Evolutionary conservation across 345 rosid species (phyloP).

Genomic region (Hibiscus trionum): DNA sequence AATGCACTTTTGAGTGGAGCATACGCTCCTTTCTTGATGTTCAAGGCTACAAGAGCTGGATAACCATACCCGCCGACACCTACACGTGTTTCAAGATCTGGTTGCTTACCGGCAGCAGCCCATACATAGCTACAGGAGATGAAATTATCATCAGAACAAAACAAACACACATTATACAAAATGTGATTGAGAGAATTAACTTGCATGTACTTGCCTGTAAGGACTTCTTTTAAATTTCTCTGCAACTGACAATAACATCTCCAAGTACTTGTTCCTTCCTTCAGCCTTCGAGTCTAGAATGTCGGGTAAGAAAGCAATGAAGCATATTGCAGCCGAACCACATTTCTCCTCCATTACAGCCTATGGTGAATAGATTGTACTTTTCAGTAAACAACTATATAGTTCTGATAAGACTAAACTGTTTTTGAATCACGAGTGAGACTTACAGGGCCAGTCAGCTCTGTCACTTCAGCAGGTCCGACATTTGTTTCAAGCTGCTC

Average conservation of each 20-base stretch:
- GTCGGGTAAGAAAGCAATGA: slow-evolving; percentile 87
- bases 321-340: slow-evolving; percentile 89
- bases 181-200: not conserved
- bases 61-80: slow-evolving; percentile 97
- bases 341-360: slow-evolving; percentile 88
- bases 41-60: slow-evolving; percentile 93
- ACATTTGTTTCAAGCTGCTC: slow-evolving; percentile 78
- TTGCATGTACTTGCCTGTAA: slow-evolving; percentile 47
- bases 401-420: not conserved
- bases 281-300: slow-evolving; percentile 93
- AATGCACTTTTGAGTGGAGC: slow-evolving; percentile 96
- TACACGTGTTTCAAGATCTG: slow-evolving; percentile 73
- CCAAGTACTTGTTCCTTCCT: slow-evolving; percentile 81
- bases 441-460: slow-evolving; percentile 68
- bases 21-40: slow-evolving; percentile 85
- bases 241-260: slow-evolving; percentile 66
- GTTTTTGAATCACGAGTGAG: not conserved
- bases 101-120: slow-evolving; percentile 91
- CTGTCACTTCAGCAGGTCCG: slow-evolving; percentile 84
- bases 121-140: slow-evolving; percentile 63
- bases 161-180: not conserved
- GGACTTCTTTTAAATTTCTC: slow-evolving; percentile 85
- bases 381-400: not conserved
- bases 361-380: slow-evolving; percentile 24
- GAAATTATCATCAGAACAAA: not conserved